These are phyloP conservation scores for Magnolia changhungtana DNA, from an alignment of 164 flowering plant species.

Conservation along the genomic window DNA sequence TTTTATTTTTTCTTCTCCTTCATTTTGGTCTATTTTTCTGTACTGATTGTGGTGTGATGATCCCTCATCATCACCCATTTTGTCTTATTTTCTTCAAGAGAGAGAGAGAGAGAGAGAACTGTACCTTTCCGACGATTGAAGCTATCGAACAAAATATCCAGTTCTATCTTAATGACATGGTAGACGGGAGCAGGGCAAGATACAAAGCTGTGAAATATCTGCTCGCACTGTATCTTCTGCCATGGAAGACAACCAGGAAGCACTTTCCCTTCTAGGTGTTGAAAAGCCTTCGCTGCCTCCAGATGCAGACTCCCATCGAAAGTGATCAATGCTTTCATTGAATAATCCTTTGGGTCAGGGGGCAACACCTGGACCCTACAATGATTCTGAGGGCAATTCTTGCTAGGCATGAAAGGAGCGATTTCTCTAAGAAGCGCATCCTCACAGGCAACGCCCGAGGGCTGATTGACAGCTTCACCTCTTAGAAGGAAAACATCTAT, in stretches of 20 bases:
- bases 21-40: no score
- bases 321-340: slow-evolving; percentile 56
- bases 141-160: slow-evolving; percentile 46
- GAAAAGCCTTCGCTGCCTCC: slow-evolving; percentile 95
- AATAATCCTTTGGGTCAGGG: slow-evolving; percentile 56
- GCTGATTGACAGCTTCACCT: slow-evolving; percentile 54
- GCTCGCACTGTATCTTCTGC: slow-evolving; percentile 85
- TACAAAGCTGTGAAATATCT: slow-evolving; percentile 62
- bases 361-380: slow-evolving; percentile 54
- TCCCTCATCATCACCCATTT: no score
- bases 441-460: slow-evolving; percentile 46
- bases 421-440: slow-evolving; percentile 72
- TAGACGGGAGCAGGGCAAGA: slow-evolving; percentile 67
- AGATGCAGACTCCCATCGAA: slow-evolving; percentile 88
- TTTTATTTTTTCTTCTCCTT: no score
- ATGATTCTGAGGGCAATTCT: slow-evolving; percentile 27
- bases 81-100: no score
- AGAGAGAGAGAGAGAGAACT: slow-evolving; percentile 2
- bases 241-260: slow-evolving; percentile 69
- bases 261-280: slow-evolving; percentile 72
- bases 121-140: slow-evolving; percentile 47
- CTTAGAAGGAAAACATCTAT: slow-evolving; percentile 56
- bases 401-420: slow-evolving; percentile 63
- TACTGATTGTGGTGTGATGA: no score
- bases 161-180: slow-evolving; percentile 49